These are phyloP conservation scores for Globisporangium alternatum DNA, from an alignment of 352 stramenopile species.

Conservation along the genomic window DNA sequence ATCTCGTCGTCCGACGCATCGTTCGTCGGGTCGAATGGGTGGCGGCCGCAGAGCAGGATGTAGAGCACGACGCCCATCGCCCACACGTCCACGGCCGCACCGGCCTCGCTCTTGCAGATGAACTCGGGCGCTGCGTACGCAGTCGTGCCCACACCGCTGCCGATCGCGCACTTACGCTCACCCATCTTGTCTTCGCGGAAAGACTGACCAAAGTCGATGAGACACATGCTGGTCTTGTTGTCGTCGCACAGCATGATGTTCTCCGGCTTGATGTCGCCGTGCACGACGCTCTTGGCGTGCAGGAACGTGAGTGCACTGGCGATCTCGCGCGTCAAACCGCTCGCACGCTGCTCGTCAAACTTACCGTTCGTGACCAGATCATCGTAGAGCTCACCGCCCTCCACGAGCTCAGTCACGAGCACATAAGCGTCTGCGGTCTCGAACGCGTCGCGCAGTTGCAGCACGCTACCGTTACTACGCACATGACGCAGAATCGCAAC, in stretches of 20 bases:
- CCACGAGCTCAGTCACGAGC: constrained; percentile 52
- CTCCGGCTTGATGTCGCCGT: constrained; percentile 81
- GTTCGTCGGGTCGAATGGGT: constrained; percentile 60
- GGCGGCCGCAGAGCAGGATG: constrained; percentile 44
- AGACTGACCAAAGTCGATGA: constrained; percentile 84
- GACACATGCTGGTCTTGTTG: constrained; percentile 37
- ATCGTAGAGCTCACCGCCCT: constrained; percentile 52
- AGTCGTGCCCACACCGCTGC: constrained; percentile 27
- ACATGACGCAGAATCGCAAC: constrained; percentile 46
- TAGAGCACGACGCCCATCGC: constrained; percentile 56
- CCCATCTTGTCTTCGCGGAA: constrained; percentile 26
- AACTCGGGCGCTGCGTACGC: constrained; percentile 47
- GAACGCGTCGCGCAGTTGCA: constrained; percentile 52
- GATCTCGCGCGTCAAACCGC: constrained; percentile 35
- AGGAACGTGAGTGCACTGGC: constrained; percentile 38
- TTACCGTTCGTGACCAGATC: constrained; percentile 40
- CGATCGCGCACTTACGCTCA: constrained; percentile 5
- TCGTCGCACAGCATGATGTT: constrained; percentile 60
- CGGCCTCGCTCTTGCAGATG: constrained; percentile 22
- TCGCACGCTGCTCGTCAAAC: constrained; percentile 34
- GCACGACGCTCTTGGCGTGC: constrained; percentile 79
- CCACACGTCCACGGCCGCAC: constrained; percentile 55
- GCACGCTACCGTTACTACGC: constrained; percentile 35
- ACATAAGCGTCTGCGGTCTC: constrained; percentile 55
- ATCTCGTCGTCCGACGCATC: constrained; percentile 41